Percentiles rank a stretch among this genome's conserved stretches.
Conservation (phyloP, 805 yeast species). For the Myxozyma neotropica region DNA sequence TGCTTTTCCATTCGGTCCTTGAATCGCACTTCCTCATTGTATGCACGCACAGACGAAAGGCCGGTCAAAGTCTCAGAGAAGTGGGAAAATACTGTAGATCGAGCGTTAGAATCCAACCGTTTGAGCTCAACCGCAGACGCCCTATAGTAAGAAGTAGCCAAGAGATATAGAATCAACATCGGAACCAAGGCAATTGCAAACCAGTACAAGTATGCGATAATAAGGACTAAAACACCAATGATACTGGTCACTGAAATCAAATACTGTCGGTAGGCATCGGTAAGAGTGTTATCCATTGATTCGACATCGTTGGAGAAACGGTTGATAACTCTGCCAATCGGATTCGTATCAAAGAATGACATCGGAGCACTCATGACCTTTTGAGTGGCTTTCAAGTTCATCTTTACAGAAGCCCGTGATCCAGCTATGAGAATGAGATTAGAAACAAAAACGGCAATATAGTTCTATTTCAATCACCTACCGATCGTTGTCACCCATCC, state of each 20-base stretch:
- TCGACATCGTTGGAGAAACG: slow-evolving; percentile 89
- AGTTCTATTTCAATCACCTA: slow-evolving; percentile 36
- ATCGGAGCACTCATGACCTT: slow-evolving; percentile 74
- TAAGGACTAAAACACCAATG: slow-evolving; percentile 63
- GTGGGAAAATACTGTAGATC: slow-evolving; percentile 70
- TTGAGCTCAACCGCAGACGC: slow-evolving; percentile 75
- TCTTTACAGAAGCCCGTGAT: slow-evolving; percentile 54
- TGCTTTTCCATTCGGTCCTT: slow-evolving; percentile 49
- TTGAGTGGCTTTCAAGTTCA: slow-evolving; percentile 64
- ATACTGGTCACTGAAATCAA: slow-evolving; percentile 57
- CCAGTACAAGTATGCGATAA: slow-evolving; percentile 74
- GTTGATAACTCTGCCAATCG: slow-evolving; percentile 82
- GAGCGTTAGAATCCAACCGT: slow-evolving; percentile 68
- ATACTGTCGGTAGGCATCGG: slow-evolving; percentile 67
- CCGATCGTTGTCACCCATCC: slow-evolving; percentile 42
- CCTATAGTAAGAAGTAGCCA: slow-evolving; percentile 60
- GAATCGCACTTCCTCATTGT: slow-evolving; percentile 52
- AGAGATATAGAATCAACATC: slow-evolving; percentile 54
- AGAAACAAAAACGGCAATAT: slow-evolving; percentile 40
- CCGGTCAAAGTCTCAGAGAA: slow-evolving; percentile 74
- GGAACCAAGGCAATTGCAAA: slow-evolving; percentile 64
- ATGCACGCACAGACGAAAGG: slow-evolving; percentile 64
- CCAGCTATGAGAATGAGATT: slow-evolving; percentile 44
- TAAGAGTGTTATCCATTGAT: slow-evolving; percentile 74
- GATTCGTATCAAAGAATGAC: slow-evolving; percentile 82